A percentile compares a stretch with the other conserved stretches of the same genome.
phyloP scores from a whole-genome alignment of 805 yeast species.

The Saturnispora quitensis region DNA sequence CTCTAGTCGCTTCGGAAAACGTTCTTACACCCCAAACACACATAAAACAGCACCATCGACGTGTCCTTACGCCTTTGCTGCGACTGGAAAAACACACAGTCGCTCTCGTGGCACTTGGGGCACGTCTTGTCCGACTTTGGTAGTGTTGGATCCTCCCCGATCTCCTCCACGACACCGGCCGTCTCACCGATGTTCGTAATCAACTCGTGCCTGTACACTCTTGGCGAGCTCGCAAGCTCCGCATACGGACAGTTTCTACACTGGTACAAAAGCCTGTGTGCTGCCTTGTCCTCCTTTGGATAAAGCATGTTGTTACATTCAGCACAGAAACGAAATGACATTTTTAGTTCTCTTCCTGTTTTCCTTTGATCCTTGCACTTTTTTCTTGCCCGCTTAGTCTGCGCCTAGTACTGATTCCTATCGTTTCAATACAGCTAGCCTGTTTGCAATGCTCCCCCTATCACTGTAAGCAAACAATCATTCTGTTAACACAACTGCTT shows the following conservation, averaged over 20 bases:
- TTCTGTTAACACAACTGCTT: background rate
- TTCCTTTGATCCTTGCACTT: too few species aligned
- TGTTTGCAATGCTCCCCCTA: background rate
- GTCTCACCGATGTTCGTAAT: slow-evolving; percentile 89
- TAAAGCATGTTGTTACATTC: slow-evolving; percentile 98
- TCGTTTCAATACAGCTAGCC: too few species aligned
- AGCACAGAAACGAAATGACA: slow-evolving; percentile 87
- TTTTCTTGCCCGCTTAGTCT: too few species aligned
- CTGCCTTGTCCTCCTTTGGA: slow-evolving; percentile 88
- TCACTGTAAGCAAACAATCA: background rate
- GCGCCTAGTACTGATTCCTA: too few species aligned
- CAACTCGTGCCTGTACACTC: slow-evolving; percentile 87
- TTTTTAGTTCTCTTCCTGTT: slow-evolving; percentile 2
- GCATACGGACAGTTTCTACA: slow-evolving; percentile 94
- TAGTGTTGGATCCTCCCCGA: slow-evolving; percentile 94
- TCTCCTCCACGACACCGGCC: slow-evolving; percentile 94
- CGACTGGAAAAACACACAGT: slow-evolving; percentile 93
- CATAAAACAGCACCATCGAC: slow-evolving; percentile 88
- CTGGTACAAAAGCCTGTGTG: slow-evolving; percentile 68
- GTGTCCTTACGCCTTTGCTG: slow-evolving; percentile 95
- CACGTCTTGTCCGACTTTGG: slow-evolving; percentile 94
- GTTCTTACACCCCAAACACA: slow-evolving; percentile 78
- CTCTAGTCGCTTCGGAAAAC: slow-evolving; percentile 38
- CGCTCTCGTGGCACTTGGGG: slow-evolving; percentile 78
- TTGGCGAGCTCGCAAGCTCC: slow-evolving; percentile 80